Base-by-base conservation (phyloP, 164 flowering plant genomes). In the Houttuynia cordata region DNA sequence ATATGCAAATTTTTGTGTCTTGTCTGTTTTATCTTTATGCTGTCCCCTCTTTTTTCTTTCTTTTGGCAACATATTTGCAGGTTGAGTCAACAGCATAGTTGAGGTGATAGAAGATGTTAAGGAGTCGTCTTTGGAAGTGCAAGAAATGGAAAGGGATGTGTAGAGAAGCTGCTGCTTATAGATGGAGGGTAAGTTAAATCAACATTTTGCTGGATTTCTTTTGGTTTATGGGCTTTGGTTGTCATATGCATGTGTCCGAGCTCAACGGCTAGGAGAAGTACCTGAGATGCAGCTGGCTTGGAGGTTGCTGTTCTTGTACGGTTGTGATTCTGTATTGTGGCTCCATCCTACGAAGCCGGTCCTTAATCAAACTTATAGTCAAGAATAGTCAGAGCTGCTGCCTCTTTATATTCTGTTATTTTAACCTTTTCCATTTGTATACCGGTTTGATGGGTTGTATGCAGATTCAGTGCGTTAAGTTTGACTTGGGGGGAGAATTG, bases 1-100 rank as follows among this genome's bases (percentile, higher is more conserved):
- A 3, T 45, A 17, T 45, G 2, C 49, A 12, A 12, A 45, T 4
- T 45, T 17, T 45, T 45, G 2, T 37, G 7, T 64, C 1, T 24
- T 14, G 37, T 41, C 56, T 64, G 53, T 53, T 45, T 69, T 64
- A 58, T 76, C 74, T 78, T 74, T 75, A 79, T 75, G 56, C 69
- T 72, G 67, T 66, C 70, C 49, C 23, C 51, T 56, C 58, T 60
- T 24, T 22, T 67, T 65, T 41, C 60, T 61, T 60, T 6, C 49
- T 8, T 20, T 10, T 53, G 56, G 56, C 56, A 49, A 56, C 65
- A 8, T 57, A 24, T 56, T 37, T 53, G 76, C 80, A 80, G 80
- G 75, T 60, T 75, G 74, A 73, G 84, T 57, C 53, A n/a, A 70
- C 71, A 9, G 78, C 76, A 6, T 80, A 72, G 76, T 2, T 6